A percentile compares a stretch with the other conserved stretches of the same genome.
Conservation (phyloP, 2,329 filamentous ascomycete genomes). For the Blastomyces gilchristii region DNA sequence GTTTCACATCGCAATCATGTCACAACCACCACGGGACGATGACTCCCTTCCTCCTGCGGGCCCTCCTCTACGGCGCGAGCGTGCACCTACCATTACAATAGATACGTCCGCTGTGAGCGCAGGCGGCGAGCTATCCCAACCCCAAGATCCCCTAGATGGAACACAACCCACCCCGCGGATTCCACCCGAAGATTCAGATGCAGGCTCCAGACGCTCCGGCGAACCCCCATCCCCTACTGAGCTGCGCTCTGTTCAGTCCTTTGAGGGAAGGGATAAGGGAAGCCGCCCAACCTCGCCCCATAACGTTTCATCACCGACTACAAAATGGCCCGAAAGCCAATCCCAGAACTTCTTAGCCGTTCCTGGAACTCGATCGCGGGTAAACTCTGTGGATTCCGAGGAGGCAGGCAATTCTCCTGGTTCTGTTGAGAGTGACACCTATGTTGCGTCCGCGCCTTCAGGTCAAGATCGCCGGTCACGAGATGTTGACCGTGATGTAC, state of each 20-base stretch:
- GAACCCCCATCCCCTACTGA: conserved; percentile 39
- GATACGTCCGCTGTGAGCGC: conserved; percentile 45
- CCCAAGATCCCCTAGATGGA: conserved; percentile 28
- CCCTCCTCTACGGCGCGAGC: conserved; percentile 31
- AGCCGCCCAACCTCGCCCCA: conserved; percentile 57
- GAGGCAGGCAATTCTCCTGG: conserved; percentile 44
- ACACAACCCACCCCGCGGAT: conserved; percentile 29
- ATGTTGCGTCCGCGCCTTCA: conserved; percentile 37
- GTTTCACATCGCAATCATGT: conserved; percentile 19
- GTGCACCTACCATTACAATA: conserved; percentile 47
- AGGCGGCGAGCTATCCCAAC: conserved; percentile 25
- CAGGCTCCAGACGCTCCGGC: conserved; percentile 24
- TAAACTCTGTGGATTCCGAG: conserved; percentile 55
- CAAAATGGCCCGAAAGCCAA: conserved; percentile 42
- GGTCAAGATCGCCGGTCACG: conserved; percentile 32
- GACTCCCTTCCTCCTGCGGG: conserved; percentile 21
- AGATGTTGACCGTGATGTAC: conserved; percentile 34
- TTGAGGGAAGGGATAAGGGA: conserved; percentile 45
- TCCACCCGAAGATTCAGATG: conserved; percentile 29
- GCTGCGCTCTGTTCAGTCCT: conserved; percentile 44
- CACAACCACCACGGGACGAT: conserved; percentile 21
- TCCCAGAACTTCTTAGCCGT: conserved; percentile 52
- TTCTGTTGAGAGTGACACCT: conserved; percentile 46
- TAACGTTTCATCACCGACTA: conserved; percentile 54
- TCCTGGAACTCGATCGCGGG: conserved; percentile 52